Percentiles rank a stretch among this genome's conserved stretches.
Conservation (phyloP, 2,329 filamentous ascomycete species). For the Acrocalymma vagum region DNA sequence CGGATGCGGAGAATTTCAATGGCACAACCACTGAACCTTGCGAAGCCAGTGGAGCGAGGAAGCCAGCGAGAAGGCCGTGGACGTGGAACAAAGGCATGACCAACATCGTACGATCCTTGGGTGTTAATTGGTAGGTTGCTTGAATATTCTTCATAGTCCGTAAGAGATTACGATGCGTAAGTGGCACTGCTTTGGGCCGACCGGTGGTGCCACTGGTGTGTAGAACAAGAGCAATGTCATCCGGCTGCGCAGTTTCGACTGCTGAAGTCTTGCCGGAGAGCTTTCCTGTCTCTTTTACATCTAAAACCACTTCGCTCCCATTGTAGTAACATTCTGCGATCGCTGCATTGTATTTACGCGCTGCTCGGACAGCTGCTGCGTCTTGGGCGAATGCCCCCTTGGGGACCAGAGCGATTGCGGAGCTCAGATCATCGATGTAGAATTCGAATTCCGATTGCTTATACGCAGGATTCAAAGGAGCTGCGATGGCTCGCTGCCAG, state of each 20-base stretch:
- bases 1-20: slow-evolving; percentile 78
- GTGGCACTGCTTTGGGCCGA: slow-evolving; percentile 80
- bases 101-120: slow-evolving; percentile 79
- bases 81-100: slow-evolving; percentile 94
- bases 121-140: slow-evolving; percentile 76
- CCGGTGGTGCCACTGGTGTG: slow-evolving; percentile 89
- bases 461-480: slow-evolving; percentile 87
- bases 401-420: slow-evolving; percentile 79
- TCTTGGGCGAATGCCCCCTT: slow-evolving; percentile 72
- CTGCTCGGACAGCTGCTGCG: slow-evolving; percentile 77
- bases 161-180: slow-evolving; percentile 82
- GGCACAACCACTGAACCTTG: slow-evolving; percentile 84
- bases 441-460: slow-evolving; percentile 93
- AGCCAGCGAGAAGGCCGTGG: slow-evolving; percentile 84
- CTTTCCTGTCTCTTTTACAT: slow-evolving; percentile 79
- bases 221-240: slow-evolving; percentile 82
- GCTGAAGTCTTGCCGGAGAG: slow-evolving; percentile 61
- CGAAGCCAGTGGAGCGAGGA: slow-evolving; percentile 78
- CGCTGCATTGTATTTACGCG: slow-evolving; percentile 80
- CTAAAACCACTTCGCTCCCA: slow-evolving; percentile 73
- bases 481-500: slow-evolving; percentile 85
- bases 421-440: slow-evolving; percentile 88
- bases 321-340: slow-evolving; percentile 89
- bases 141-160: slow-evolving; percentile 86
- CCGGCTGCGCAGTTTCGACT: slow-evolving; percentile 68